A percentile compares a stretch with the other conserved stretches of the same genome.
These are phyloP conservation scores for Penicillium crystallinum DNA, from an alignment of 495 filamentous ascomycete species.

Conservation along the genomic window DNA sequence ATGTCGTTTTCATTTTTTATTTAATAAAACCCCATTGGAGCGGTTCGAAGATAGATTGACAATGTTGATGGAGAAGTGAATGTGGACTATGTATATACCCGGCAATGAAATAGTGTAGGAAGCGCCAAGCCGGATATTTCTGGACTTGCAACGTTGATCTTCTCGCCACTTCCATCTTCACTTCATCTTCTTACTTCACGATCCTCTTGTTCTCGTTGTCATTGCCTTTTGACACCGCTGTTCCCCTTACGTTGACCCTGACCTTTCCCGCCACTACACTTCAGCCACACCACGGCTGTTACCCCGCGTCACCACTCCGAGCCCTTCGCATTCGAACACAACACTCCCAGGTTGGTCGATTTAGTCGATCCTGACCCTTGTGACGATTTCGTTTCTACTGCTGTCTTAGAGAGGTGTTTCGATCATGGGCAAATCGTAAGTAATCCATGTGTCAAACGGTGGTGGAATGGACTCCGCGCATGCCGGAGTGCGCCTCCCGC, in stretches of 20 bases:
- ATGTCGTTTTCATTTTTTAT: background rate
- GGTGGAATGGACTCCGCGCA: background rate
- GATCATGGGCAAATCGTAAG: constrained; percentile 46
- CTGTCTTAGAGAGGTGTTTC: constrained; percentile 7
- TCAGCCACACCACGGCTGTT: constrained; percentile 25
- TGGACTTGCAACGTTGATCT: constrained; percentile 7
- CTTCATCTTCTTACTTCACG: background rate
- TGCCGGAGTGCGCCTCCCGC: background rate
- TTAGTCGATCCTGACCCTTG: background rate
- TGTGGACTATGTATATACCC: background rate
- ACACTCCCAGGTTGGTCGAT: constrained; percentile 1
- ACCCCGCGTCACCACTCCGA: constrained; percentile 20
- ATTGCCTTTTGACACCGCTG: background rate
- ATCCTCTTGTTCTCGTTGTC: background rate
- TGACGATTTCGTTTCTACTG: constrained; percentile 3
- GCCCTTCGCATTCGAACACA: constrained; percentile 1
- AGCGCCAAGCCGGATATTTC: constrained; percentile 16
- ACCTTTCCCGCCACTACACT: constrained; percentile 5
- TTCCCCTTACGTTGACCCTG: background rate
- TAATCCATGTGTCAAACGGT: constrained; percentile 9
- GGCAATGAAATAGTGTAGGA: background rate
- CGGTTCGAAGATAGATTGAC: background rate
- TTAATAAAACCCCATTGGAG: background rate
- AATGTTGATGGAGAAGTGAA: background rate
- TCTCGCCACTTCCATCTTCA: constrained; percentile 3